Conservation (phyloP, 768 basidiomycete species). For the Hortiboletus campestris region DNA sequence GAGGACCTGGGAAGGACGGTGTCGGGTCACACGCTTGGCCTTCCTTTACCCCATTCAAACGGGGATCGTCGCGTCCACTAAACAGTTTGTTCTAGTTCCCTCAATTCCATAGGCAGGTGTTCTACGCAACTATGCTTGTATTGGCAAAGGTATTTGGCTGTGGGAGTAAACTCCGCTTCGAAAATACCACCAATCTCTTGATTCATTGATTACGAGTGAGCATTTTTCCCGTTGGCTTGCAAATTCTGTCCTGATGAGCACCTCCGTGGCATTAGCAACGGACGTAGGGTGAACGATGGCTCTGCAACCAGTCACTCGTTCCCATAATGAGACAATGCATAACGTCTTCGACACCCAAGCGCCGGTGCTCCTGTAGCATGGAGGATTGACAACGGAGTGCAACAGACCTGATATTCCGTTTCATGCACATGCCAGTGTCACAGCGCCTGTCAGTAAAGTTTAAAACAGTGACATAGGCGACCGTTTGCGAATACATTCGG, state of each 20-base stretch:
- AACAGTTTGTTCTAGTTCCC: not conserved
- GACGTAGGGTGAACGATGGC: not conserved
- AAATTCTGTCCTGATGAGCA: not conserved
- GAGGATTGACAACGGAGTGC: not conserved
- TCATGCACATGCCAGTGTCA: not conserved
- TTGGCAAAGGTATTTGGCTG: not conserved
- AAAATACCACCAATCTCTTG: not conserved
- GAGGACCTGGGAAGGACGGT: conserved; percentile 52
- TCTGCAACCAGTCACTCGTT: not conserved
- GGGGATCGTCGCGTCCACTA: not conserved
- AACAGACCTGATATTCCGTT: not conserved
- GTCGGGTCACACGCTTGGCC: conserved; percentile 39
- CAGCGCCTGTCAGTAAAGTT: not conserved
- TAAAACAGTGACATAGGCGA: not conserved
- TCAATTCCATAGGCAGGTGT: not conserved
- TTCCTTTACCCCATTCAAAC: not conserved
- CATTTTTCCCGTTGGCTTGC: not conserved
- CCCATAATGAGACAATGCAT: too few relatives aligned
- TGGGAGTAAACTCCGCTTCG: not conserved
- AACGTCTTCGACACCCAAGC: too few relatives aligned
- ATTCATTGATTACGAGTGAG: not conserved
- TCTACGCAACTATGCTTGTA: not conserved
- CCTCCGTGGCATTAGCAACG: too few relatives aligned
- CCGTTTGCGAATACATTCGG: too few relatives aligned
- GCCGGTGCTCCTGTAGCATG: too few relatives aligned